Evolutionary conservation across 495 filamentous ascomycete genomes (phyloP), one percentile per base, ranked within the genome.

Genomic region (Aspergillus ellipticus): DNA sequence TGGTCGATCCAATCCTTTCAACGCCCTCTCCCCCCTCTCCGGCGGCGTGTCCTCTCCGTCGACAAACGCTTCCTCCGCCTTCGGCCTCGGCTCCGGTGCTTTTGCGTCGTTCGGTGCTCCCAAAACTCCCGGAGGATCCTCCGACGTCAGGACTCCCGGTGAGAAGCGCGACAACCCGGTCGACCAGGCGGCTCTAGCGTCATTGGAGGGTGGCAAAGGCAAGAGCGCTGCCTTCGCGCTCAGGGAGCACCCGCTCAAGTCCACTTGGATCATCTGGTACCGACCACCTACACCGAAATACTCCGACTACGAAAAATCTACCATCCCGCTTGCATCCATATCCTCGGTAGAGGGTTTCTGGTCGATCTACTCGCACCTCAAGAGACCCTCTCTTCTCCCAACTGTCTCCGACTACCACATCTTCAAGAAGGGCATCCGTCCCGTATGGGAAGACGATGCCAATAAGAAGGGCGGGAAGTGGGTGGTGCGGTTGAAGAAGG

Each of bases 371-470:
- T 78, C 82, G 21, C 93, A 97, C 69, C 79, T 98, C 49, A 96
- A 95, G 69, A 85, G 89, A 16, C 95, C 94, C 2, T 96, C 89
- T 41, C 74, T 82, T 13, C 78, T 98, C 47, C 94, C 94, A 9
- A 86, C 91, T 19, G 94, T 97, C 26, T 96, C 92, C 13, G 94
- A 98, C 67, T 98, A 97, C 68, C 95, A 97, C 69, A 86, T 98
- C 51, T 98, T 98, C 76, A 95, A 94, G 78, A 91, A 95, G 65
- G 95, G 92, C 46, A 92, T 97, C 26, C 85, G 94, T 55, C 94
- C 94, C 35, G 94, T 97, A 66, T 98, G 94, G 94, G 94, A 98
- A 73, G 94, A 98, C 64, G 90, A 96, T 49, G 91, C 93, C 62
- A 98, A 98, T 74, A 96, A 90, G 74, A 82, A 85, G 51, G 94